phyloP scores from a whole-genome alignment of 2,329 filamentous ascomycete species.

The Paraphoma sp. region DNA sequence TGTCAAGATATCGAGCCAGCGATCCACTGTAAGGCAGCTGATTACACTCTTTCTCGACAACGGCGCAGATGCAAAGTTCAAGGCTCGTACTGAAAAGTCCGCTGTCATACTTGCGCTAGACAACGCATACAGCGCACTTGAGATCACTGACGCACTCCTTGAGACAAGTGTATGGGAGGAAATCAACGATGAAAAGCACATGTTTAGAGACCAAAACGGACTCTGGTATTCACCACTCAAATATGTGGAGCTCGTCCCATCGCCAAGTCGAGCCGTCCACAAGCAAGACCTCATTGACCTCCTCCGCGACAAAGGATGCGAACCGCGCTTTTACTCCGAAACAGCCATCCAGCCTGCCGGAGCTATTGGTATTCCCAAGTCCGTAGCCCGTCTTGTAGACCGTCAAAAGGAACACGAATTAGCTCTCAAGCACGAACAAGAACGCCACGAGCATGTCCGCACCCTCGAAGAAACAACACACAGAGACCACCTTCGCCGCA shows the following conservation, averaged over 20 bases:
- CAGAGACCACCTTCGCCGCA: conserved; percentile 34
- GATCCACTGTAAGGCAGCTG: conserved; percentile 47
- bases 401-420: conserved; percentile 41
- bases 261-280: conserved; percentile 22
- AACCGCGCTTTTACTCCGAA: conserved; percentile 42
- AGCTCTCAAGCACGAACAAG: conserved; percentile 31
- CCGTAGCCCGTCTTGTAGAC: conserved; percentile 38
- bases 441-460: conserved; percentile 35
- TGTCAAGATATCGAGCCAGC: conserved; percentile 46
- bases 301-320: conserved; percentile 43
- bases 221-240: conserved; percentile 70
- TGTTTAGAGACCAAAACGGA: conserved; percentile 51
- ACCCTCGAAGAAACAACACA: conserved; percentile 38
- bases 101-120: conserved; percentile 66
- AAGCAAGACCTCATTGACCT: conserved; percentile 35
- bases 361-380: conserved; percentile 39
- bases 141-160: conserved; percentile 64
- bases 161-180: conserved; percentile 70
- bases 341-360: conserved; percentile 47
- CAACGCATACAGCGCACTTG: conserved; percentile 61
- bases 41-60: conserved; percentile 64
- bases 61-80: conserved; percentile 63
- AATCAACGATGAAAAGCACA: conserved; percentile 65
- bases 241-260: conserved; percentile 56
- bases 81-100: conserved; percentile 64